Evolutionary conservation across 495 filamentous ascomycete genomes (phyloP), one percentile per base, ranked within the genome.

Genomic region (Trichoderma erinaceum): DNA sequence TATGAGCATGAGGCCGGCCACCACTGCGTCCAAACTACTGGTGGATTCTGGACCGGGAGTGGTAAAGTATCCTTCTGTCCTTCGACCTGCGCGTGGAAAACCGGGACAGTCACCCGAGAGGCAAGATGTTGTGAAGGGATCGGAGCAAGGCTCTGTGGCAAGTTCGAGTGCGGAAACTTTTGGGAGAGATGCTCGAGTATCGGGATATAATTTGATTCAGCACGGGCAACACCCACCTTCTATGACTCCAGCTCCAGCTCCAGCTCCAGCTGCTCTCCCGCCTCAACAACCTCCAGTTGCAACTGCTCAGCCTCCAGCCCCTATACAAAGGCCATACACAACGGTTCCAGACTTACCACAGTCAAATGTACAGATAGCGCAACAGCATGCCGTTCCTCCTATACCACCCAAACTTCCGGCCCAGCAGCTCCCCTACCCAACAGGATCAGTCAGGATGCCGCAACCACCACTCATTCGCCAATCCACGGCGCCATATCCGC

Each of bases 11-110:
- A 27, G 25, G 12, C 21, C 64, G 64, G 41, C 32, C 64, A 23
- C 35, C 64, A 23, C 35, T 13, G 64, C 8, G 10, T 35, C 38
- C 27, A 35, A 18, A 27, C 15, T 15, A 16, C 61, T 4, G 27
- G 61, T 41, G 38, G 61, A 35, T 23, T 52, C 18, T 52, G n/a
- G 18, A 10, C 8, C 25, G 2, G 56, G 56, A 16, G 56, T 61
- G 25, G 56, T 61, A 27, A 61, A 61, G 25, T 61, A 61, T 61
- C 56, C 56, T 12, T 61, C 56, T 11, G 56, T 61, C 7, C 56
- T 61, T 18, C 56, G 56, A 25, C 56, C 56, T 61, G 56, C 56
- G 16, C 56, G 56, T 13, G 56, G 56, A 13, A 61, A 32, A 21
- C 56, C 56, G 25, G 56, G 56, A 61, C 50, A 58, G 50, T 58